These are phyloP conservation scores for Aspergillus sp. DNA, from an alignment of 2,329 filamentous ascomycete species.

Conservation along the genomic window DNA sequence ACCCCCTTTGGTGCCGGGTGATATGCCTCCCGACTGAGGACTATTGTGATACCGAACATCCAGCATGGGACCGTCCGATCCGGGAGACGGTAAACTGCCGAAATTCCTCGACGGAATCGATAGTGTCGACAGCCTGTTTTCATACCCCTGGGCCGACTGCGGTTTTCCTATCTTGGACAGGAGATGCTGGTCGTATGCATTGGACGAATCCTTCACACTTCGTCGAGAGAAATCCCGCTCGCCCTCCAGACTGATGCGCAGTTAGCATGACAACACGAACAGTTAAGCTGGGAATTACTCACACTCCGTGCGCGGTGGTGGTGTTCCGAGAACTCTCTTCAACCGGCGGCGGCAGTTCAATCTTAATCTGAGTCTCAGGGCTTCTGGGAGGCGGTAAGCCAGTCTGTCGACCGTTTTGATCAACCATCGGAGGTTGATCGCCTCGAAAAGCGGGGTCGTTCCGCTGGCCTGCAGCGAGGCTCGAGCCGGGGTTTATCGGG, in stretches of 20 bases:
- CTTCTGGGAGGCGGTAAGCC: slow-evolving; percentile 20
- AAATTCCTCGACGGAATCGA: slow-evolving; percentile 25
- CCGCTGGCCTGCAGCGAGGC: slow-evolving; percentile 38
- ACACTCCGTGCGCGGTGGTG: slow-evolving; percentile 22
- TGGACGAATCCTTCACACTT: slow-evolving; percentile 49
- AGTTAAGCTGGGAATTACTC: slow-evolving; percentile 8
- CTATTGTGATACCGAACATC: slow-evolving; percentile 32
- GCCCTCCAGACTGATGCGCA: slow-evolving; percentile 43
- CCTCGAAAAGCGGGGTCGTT: slow-evolving; percentile 22
- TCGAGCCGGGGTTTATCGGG: slow-evolving; percentile 42
- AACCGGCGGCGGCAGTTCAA: slow-evolving; percentile 23
- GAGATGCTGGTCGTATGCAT: slow-evolving; percentile 54
- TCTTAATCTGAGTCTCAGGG: slow-evolving; percentile 25
- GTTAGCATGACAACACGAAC: slow-evolving; percentile 7
- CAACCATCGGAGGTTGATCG: slow-evolving; percentile 30
- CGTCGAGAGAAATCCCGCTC: slow-evolving; percentile 51
- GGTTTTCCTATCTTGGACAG: slow-evolving; percentile 54
- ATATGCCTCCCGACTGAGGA: slow-evolving; percentile 32
- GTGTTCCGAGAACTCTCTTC: slow-evolving; percentile 27
- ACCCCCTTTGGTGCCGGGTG: slow-evolving; percentile 29
- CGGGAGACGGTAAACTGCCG: slow-evolving; percentile 23
- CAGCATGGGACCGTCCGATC: slow-evolving; percentile 21
- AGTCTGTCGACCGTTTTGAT: slow-evolving; percentile 24
- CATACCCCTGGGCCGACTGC: slow-evolving; percentile 36
- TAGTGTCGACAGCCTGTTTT: slow-evolving; percentile 22